These are phyloP conservation scores for Grigorovia yakushimaensis DNA, from an alignment of 805 yeast genomes.

Conservation along the genomic window DNA sequence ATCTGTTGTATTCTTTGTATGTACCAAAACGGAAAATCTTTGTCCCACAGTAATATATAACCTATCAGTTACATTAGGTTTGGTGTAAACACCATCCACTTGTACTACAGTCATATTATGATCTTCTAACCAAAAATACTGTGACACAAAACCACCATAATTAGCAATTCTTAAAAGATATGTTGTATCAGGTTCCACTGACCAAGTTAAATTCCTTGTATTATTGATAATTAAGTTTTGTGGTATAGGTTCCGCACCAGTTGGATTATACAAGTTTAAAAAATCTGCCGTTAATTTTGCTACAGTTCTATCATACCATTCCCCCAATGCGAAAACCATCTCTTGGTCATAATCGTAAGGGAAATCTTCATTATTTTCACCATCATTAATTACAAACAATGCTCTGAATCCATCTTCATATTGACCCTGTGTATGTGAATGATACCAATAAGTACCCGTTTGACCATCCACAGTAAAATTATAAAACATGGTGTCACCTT, in stretches of 20 bases:
- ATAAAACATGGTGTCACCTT: slow-evolving; percentile 64
- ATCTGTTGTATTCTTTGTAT: slow-evolving; percentile 54
- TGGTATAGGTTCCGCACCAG: slow-evolving; percentile 98
- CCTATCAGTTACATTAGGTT: slow-evolving; percentile 58
- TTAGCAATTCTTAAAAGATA: slow-evolving; percentile 74
- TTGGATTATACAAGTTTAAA: slow-evolving; percentile 72
- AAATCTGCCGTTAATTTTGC: slow-evolving; percentile 44
- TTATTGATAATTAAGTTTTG: slow-evolving; percentile 71
- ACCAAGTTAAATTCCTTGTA: slow-evolving; percentile 66
- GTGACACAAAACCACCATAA: slow-evolving; percentile 87
- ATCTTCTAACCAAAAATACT: slow-evolving; percentile 79
- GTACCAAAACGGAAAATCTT: slow-evolving; percentile 72
- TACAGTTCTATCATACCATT: slow-evolving; percentile 73
- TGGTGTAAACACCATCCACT: slow-evolving; percentile 83
- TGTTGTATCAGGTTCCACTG: slow-evolving; percentile 75
- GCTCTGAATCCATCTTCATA: slow-evolving; percentile 92
- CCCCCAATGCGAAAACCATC: slow-evolving; percentile 54
- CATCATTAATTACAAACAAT: slow-evolving; percentile 64
- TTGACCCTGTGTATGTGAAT: slow-evolving; percentile 83
- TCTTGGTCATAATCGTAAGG: slow-evolving; percentile 80
- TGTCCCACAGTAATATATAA: slow-evolving; percentile 85
- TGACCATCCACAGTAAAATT: slow-evolving; percentile 80
- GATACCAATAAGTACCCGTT: slow-evolving; percentile 94
- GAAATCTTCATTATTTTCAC: slow-evolving; percentile 37
- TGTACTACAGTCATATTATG: slow-evolving; percentile 82